Evolutionary conservation across 2,329 filamentous ascomycete genomes (phyloP).

Genomic region (Aspergillus ochraceoroseus): DNA sequence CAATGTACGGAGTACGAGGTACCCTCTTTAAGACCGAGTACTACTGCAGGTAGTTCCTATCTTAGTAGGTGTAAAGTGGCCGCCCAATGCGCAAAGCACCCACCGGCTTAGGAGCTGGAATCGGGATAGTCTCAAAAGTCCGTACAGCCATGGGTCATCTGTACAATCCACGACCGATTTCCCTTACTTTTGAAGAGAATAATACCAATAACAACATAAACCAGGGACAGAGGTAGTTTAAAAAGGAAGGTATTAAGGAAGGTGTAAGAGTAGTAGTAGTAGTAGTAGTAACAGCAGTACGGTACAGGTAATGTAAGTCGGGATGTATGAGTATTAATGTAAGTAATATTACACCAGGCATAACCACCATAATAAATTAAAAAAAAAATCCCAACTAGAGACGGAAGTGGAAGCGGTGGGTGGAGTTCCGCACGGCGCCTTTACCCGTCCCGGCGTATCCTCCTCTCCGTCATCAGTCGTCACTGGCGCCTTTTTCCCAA

Average conservation of each 20-base stretch:
- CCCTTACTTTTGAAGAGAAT: background rate
- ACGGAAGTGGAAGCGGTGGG: conserved; percentile 20
- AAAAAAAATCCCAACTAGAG: conserved; percentile 14
- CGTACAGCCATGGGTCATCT: conserved; percentile 16
- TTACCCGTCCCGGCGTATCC: conserved; percentile 27
- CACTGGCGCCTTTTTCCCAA: conserved; percentile 17
- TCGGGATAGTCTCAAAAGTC: conserved; percentile 16
- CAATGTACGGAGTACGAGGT: background rate
- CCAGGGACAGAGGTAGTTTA: background rate
- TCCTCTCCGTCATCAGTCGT: conserved; percentile 20
- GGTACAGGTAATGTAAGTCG: background rate
- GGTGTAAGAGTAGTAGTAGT: conserved; percentile 2
- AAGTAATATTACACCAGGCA: no score
- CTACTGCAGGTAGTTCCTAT: conserved; percentile 21
- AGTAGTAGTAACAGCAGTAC: conserved; percentile 1
- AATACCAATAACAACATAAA: conserved; percentile 1
- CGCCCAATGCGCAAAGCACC: conserved; percentile 16
- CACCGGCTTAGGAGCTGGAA: conserved; percentile 18
- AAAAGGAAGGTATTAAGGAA: conserved; percentile 4
- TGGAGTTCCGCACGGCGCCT: conserved; percentile 27
- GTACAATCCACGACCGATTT: conserved; percentile 3
- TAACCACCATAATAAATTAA: background rate
- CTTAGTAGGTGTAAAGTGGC: conserved; percentile 11
- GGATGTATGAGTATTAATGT: no score
- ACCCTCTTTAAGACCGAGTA: conserved; percentile 5